Evolutionary conservation across 2,329 filamentous ascomycete genomes (phyloP).

Genomic region (Pseudocercospora fuligena): DNA sequence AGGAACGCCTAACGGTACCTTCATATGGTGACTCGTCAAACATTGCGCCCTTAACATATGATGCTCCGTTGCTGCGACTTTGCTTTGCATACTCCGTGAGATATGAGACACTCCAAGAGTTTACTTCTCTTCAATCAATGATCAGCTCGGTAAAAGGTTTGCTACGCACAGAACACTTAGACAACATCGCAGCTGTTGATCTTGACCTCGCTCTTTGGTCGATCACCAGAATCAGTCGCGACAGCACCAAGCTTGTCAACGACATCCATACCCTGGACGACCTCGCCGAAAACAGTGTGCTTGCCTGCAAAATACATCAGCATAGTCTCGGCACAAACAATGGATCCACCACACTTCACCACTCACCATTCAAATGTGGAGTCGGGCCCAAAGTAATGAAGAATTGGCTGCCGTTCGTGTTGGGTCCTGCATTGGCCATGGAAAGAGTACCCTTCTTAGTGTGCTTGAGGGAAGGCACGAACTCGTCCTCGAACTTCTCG

Average conservation of each 20-base stretch:
- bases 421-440: constrained; percentile 92
- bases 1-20: too few species aligned
- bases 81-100: too few species aligned
- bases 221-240: constrained; percentile 77
- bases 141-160: too few species aligned
- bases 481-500: constrained; percentile 86
- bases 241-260: constrained; percentile 89
- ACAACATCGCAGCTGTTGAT: constrained; percentile 54
- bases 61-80: too few species aligned
- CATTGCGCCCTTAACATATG: too few species aligned
- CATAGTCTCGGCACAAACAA: constrained; percentile 18
- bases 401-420: constrained; percentile 95
- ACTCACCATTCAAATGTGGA: constrained; percentile 66
- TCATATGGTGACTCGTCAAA: too few species aligned
- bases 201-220: constrained; percentile 79
- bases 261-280: constrained; percentile 86
- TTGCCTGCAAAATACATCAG: constrained; percentile 58
- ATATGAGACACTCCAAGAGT: too few species aligned
- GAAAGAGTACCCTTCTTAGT: constrained; percentile 79
- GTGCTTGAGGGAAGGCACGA: constrained; percentile 76
- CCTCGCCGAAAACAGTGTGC: constrained; percentile 93
- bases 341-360: background rate
- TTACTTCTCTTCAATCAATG: too few species aligned
- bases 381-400: constrained; percentile 75
- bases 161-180: constrained; percentile 7